Evolutionary conservation across 805 yeast species (phyloP).

Genomic region (Kuraishia molischiana): DNA sequence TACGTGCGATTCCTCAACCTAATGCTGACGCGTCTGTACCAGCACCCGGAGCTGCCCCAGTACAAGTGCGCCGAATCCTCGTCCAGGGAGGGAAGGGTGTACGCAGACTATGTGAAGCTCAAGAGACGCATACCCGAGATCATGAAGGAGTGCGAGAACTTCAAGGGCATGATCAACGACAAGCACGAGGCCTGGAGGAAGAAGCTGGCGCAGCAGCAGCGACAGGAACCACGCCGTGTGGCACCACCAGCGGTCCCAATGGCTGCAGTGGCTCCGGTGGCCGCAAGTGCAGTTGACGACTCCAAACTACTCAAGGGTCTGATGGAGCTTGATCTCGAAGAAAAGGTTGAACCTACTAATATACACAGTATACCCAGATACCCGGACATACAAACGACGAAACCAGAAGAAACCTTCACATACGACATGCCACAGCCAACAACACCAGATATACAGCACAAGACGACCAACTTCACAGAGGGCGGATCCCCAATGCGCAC

Average conservation of each 20-base stretch:
- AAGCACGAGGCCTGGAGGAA: conserved; percentile 11
- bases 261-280: background rate
- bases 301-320: conserved; percentile 1
- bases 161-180: conserved; percentile 15
- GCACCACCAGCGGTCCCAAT: background rate
- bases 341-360: background rate
- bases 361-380: background rate
- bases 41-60: conserved; percentile 32
- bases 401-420: background rate
- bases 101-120: conserved; percentile 15
- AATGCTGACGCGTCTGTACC: conserved; percentile 33
- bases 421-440: background rate
- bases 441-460: conserved; percentile 17
- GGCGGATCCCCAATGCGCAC: conserved; percentile 47
- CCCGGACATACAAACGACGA: background rate
- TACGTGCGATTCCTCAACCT: conserved; percentile 53
- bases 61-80: conserved; percentile 12
- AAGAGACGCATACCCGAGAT: conserved; percentile 14
- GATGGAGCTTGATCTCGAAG: background rate
- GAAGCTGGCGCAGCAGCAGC: conserved; percentile 2
- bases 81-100: conserved; percentile 12
- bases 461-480: conserved; percentile 35
- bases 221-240: conserved; percentile 7
- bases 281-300: background rate
- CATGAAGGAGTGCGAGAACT: conserved; percentile 19